Conservation (phyloP, 2,329 filamentous ascomycete species). For the Pseudogymnoascus pannorum region DNA sequence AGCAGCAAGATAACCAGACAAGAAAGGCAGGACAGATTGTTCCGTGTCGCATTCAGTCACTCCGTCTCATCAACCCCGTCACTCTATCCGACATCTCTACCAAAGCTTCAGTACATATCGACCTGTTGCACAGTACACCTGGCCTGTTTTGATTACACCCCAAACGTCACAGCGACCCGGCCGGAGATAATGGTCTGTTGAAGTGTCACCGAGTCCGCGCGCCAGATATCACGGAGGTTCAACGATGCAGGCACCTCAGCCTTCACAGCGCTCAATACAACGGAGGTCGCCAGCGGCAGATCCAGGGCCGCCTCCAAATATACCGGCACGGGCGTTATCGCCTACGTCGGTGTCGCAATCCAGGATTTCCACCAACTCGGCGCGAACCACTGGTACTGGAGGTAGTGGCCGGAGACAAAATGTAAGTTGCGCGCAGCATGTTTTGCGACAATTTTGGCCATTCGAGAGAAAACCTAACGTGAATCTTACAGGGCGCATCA, state of each 20-base stretch:
- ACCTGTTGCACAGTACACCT: neutral
- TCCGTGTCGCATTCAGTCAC: neutral
- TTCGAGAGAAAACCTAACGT: neutral
- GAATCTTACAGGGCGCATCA: neutral
- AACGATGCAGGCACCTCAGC: conserved; percentile 45
- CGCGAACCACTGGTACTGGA: conserved; percentile 46
- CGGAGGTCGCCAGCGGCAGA: conserved; percentile 59
- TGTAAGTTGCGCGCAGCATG: conserved; percentile 40
- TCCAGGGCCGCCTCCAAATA: conserved; percentile 48
- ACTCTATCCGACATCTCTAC: neutral
- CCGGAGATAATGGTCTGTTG: conserved; percentile 5
- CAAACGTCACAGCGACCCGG: neutral
- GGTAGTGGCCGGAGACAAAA: conserved; percentile 46
- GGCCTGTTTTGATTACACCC: neutral
- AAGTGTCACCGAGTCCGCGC: neutral
- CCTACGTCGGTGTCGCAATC: conserved; percentile 46
- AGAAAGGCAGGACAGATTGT: neutral
- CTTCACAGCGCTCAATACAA: conserved; percentile 48
- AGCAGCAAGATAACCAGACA: neutral
- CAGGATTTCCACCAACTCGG: conserved; percentile 59
- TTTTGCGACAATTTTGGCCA: neutral
- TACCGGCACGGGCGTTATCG: conserved; percentile 52
- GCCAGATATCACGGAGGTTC: neutral
- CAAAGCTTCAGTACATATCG: neutral
- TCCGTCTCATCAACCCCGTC: neutral